Base-by-base conservation (phyloP, 495 filamentous ascomycete genomes). In the Daldinia vernicosa region DNA sequence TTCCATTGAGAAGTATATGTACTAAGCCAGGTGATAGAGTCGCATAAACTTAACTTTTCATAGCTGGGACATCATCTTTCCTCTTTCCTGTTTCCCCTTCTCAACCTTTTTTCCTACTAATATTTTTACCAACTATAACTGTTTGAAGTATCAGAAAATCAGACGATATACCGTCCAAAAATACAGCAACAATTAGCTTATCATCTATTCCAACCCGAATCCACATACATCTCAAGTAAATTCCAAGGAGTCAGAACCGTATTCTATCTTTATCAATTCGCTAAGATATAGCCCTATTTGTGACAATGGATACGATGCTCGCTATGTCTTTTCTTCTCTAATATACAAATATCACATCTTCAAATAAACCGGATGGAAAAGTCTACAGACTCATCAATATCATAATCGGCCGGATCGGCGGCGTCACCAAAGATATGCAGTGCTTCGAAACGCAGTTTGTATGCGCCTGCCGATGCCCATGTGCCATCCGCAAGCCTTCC, bases 391-490 rank as follows among this genome's bases (percentile, higher is more conserved):
- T 82, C 79, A 15, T 72, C 66, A 0, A 61, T 62, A 43, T 84
- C 82, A 50, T 81, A 84, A 33, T 84, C 81, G 7, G 35, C 60
- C 6, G 56, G 63, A 55, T 71, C 52, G 1, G 69, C 51, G 14
- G 68, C 63, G 37, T 85, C 71, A 0, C 83, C 83, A 40, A 80
- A 83, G 52, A 85, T 80, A 52, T 75, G 76, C 64, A 85, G 70
- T 30, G 82, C 83, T 71, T 78, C 77, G 50, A 84, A 72, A 3
- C 66, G 77, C 28, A 84, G 73, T 70, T 79, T 81, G 74, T 87
- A 87, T 14, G 67, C 50, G 19, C 83, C 85, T n/a, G 78, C 75
- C 19, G 79, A 72, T 15, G 81, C 81, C 28, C 79, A 80, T 2
- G 63, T 76, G 22, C 84, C 83, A 37, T 84, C 75, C 0, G 74